Conservation (phyloP, 345 rosid genomes). For the Geranium rotundifolium region DNA sequence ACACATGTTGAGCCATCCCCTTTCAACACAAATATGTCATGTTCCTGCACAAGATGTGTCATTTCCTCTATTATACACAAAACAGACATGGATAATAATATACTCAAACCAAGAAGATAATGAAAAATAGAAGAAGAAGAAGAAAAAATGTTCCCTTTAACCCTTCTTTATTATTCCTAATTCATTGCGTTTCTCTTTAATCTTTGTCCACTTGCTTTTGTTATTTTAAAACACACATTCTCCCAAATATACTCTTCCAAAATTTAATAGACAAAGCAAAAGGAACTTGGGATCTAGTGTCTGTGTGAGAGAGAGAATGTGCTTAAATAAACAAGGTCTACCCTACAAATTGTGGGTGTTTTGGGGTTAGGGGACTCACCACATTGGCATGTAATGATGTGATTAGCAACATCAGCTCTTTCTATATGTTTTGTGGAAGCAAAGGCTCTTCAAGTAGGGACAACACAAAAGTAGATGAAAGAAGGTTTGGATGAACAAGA, state of each 20-base stretch:
- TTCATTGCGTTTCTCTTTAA: conserved; percentile 10
- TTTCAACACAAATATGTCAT: no score
- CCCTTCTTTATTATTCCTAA: neutral
- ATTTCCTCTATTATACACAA: conserved; percentile 3
- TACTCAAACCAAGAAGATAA: neutral
- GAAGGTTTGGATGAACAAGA: no score
- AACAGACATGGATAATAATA: neutral
- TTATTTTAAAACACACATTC: conserved; percentile 25
- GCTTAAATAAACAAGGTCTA: neutral
- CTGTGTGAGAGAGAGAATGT: neutral
- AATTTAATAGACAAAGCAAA: conserved; percentile 15
- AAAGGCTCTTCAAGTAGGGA: conserved; percentile 13
- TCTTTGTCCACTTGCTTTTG: conserved; percentile 15
- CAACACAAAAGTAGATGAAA: neutral
- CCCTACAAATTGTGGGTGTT: neutral
- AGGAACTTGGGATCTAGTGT: neutral
- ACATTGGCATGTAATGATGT: conserved; percentile 20
- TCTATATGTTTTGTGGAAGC: conserved; percentile 17
- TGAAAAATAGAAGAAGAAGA: no score
- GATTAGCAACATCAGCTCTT: conserved; percentile 22
- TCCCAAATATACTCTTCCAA: conserved; percentile 43
- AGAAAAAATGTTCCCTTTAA: neutral
- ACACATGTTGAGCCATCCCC: no score
- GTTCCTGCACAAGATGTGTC: neutral
- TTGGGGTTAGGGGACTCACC: neutral